Percentiles rank a stretch among this genome's conserved stretches.
phyloP scores from a whole-genome alignment of 495 filamentous ascomycete species.

The Penicillium odoratum region DNA sequence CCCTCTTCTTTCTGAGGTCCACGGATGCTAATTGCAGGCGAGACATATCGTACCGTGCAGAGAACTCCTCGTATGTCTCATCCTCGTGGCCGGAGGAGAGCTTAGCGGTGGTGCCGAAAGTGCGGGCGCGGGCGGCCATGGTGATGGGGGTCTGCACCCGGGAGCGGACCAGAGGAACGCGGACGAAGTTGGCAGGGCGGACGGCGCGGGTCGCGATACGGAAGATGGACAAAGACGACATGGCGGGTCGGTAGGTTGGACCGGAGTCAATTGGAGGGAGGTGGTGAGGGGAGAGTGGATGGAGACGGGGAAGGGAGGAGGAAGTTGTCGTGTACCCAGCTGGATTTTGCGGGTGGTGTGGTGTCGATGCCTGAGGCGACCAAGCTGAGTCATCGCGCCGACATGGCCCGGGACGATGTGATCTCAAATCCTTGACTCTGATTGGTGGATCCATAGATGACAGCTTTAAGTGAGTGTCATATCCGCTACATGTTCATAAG shows the following conservation, averaged over 20 bases:
- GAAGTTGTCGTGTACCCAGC: conserved; percentile 33
- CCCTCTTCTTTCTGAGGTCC: conserved; percentile 13
- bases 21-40: conserved; percentile 31
- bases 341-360: conserved; percentile 55
- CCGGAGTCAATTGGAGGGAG: conserved; percentile 32
- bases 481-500: not conserved
- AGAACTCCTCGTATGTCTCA: conserved; percentile 98
- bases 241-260: conserved; percentile 38
- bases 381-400: conserved; percentile 25
- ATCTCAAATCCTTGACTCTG: conserved; percentile 27
- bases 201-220: conserved; percentile 67
- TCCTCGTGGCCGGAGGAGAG: conserved; percentile 68
- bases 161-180: conserved; percentile 56
- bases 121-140: conserved; percentile 52
- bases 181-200: conserved; percentile 60
- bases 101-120: conserved; percentile 69
- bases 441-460: conserved; percentile 29
- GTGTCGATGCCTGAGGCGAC: conserved; percentile 36
- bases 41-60: conserved; percentile 74
- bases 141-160: conserved; percentile 55
- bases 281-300: conserved; percentile 36
- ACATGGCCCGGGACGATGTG: conserved; percentile 17
- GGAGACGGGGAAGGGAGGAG: conserved; percentile 33
- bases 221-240: conserved; percentile 69
- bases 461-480: conserved; percentile 17